Conservation (phyloP, 148 eudicot genomes). For the Diospyros lotus region DNA sequence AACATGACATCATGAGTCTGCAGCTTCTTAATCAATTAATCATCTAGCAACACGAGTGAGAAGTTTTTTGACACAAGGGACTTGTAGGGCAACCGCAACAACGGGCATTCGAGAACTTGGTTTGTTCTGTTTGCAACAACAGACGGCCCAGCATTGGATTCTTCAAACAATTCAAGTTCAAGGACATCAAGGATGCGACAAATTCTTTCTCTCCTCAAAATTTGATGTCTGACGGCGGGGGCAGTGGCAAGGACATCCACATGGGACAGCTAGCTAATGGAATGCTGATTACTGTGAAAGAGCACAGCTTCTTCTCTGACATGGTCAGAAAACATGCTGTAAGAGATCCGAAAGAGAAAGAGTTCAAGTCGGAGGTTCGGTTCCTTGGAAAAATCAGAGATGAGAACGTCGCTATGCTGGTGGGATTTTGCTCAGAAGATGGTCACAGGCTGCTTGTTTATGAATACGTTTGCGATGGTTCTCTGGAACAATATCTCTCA, state of each 20-base stretch:
- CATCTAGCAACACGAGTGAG: background rate
- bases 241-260: conserved; percentile 15
- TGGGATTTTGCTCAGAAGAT: conserved; percentile 40
- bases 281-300: conserved; percentile 31
- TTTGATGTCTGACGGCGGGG: background rate
- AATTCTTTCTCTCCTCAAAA: conserved; percentile 18
- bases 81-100: conserved; percentile 12
- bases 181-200: conserved; percentile 22
- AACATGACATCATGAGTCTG: too few species aligned
- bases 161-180: conserved; percentile 16
- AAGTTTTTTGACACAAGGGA: background rate
- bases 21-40: background rate
- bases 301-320: conserved; percentile 13
- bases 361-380: conserved; percentile 40
- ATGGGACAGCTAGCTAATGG: conserved; percentile 29
- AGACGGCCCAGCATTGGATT: conserved; percentile 10
- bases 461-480: conserved; percentile 38
- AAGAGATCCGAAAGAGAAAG: conserved; percentile 37
- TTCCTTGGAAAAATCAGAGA: conserved; percentile 37
- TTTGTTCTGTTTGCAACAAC: conserved; percentile 17
- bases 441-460: conserved; percentile 36
- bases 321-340: conserved; percentile 1
- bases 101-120: background rate
- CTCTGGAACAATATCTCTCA: conserved; percentile 29
- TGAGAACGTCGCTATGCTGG: conserved; percentile 32